Percentiles rank a stretch among this genome's conserved stretches.
Conservation (phyloP, 768 basidiomycete species). For the Chlorophyllum brunneum region DNA sequence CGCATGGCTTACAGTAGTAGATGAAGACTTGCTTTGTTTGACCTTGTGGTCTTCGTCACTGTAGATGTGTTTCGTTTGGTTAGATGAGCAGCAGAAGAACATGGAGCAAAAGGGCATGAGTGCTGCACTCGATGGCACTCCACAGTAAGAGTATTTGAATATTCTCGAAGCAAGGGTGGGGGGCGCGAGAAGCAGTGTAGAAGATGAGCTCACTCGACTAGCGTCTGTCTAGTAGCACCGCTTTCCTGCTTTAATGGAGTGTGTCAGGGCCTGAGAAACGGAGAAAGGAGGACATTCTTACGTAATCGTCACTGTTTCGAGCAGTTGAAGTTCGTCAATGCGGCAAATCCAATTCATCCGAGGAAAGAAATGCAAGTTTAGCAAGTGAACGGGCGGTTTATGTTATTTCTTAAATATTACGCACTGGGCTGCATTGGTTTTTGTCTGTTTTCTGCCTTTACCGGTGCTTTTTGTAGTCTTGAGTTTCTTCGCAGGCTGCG, state of each 20-base stretch:
- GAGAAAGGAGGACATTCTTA: not conserved
- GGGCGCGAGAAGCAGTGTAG: not conserved
- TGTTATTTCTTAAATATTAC: not conserved
- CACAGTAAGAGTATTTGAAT: conserved; percentile 12
- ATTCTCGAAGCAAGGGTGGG: conserved; percentile 12
- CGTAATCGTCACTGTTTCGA: conserved; percentile 7
- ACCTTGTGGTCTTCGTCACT: conserved; percentile 41
- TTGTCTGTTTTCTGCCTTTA: conserved; percentile 10
- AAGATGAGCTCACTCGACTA: conserved; percentile 6
- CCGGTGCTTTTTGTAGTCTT: conserved; percentile 27
- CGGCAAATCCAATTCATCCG: not conserved
- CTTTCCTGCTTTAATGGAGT: conserved; percentile 8
- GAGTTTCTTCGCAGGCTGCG: conserved; percentile 38
- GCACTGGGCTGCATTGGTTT: not conserved
- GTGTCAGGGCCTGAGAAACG: conserved; percentile 4
- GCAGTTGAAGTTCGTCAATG: not conserved
- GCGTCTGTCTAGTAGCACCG: conserved; percentile 7
- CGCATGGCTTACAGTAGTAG: conserved; percentile 7
- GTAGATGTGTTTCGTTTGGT: conserved; percentile 41
- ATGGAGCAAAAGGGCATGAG: conserved; percentile 56
- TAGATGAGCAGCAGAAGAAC: conserved; percentile 62
- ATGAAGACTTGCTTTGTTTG: conserved; percentile 10
- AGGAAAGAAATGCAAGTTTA: too few species aligned
- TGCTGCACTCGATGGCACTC: conserved; percentile 31
- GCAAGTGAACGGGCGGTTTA: not conserved